Base-by-base conservation (phyloP, 148 eudicot genomes). In the Pouteria glomerata region DNA sequence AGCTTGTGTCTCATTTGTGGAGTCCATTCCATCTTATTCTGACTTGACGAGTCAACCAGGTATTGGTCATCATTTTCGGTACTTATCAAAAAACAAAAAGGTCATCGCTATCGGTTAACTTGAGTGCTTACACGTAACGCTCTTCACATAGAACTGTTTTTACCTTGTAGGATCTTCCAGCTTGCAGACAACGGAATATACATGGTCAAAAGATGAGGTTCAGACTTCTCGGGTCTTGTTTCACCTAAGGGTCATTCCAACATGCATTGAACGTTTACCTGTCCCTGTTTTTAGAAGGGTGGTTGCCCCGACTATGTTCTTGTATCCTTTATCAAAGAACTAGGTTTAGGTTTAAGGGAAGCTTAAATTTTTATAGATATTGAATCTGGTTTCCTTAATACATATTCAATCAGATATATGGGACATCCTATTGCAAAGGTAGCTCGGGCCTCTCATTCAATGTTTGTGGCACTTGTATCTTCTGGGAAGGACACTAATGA, bases 191-290 rank as follows among this genome's bases (percentile, higher is more conserved):
- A 53, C 55, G 85, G 85, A 78, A 26, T 85, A 87, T 61, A 31
- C 67, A 3, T 94, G 98, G 98, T 83, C 76, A 35, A 82, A 84
- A 78, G 97, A 94, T 82, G 97, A 91, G 57, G 91, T 91, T 39
- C 97, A 89, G 84, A 89, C 93, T 77, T 90, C 96, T 76, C 88
- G 93, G 67, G 78, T 91, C 79, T 74, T 94, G 82, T 94, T 94
- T 80, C 88, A 89, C 71, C 67, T 91, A 74, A 88, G 98, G 65
- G 91, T 94, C 61, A 85, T 91, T 79, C 93, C 96, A 61, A 91
- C 97, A 79, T 84, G 88, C 66, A 67, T 88, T 69, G 93, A 82
- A 78, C 75, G 77, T 68, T 74, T 94, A 81, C 91, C 97, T 57
- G 68, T 79, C 57, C 66, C 88, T 76, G 80, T 78, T 27, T 94